A percentile compares a stretch with the other conserved stretches of the same genome.
Evolutionary conservation across 257 asterid species (phyloP).

Genomic region (Craterostigma plantagineum): DNA sequence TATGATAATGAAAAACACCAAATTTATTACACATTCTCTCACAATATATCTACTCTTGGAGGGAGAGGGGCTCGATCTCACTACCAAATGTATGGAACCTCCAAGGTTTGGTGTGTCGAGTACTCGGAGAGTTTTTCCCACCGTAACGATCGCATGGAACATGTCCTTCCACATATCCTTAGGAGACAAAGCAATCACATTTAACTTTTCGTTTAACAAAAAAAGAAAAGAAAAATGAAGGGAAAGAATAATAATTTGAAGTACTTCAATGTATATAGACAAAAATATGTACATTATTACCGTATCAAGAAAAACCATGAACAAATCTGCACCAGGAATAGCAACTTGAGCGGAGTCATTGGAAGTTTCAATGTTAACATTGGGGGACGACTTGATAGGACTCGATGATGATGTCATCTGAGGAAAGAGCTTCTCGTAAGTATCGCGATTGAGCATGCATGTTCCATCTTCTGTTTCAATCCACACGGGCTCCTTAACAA

Average conservation of each 20-base stretch:
- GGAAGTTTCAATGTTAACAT: conserved; percentile 50
- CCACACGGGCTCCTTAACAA: conserved; percentile 64
- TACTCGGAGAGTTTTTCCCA: conserved; percentile 29
- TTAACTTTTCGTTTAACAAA: neutral
- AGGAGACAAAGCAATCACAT: neutral
- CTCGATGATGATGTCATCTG: conserved; percentile 9
- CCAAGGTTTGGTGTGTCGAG: conserved; percentile 27
- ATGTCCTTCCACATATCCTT: conserved; percentile 49
- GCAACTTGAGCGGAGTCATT: conserved; percentile 41
- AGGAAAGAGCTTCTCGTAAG: conserved; percentile 38
- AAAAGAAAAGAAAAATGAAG: too few species aligned
- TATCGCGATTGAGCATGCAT: conserved; percentile 21
- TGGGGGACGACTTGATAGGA: conserved; percentile 11
- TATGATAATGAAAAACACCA: neutral
- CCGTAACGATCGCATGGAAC: conserved; percentile 37
- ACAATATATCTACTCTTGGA: neutral
- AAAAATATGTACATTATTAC: conserved; percentile 15
- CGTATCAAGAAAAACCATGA: conserved; percentile 38
- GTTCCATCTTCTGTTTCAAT: conserved; percentile 24
- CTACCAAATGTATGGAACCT: conserved; percentile 40
- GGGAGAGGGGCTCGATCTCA: neutral
- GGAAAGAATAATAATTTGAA: too few species aligned
- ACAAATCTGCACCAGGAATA: conserved; percentile 26
- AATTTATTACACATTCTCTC: neutral
- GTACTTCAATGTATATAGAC: neutral